Conservation (phyloP, 176 grass and related monocot genomes). For the Paspalum notatum region DNA sequence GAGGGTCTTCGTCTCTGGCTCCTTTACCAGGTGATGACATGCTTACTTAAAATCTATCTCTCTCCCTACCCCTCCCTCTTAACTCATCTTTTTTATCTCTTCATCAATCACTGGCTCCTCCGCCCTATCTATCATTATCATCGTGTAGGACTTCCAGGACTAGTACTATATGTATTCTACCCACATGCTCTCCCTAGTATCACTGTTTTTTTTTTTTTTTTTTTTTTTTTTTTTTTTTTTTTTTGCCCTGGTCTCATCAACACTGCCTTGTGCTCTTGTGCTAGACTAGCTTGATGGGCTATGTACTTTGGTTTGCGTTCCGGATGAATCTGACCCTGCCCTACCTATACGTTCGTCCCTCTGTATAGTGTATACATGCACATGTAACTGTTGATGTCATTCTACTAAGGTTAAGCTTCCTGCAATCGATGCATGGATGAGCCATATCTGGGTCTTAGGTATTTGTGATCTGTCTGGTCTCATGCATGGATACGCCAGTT, state of each 20-base stretch:
- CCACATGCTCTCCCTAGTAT: not conserved
- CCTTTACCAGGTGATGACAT: constrained; percentile 92
- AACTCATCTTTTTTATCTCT: too few species aligned
- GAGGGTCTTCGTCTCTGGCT: constrained; percentile 80
- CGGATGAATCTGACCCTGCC: not conserved
- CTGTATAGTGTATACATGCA: not conserved
- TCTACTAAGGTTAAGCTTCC: not conserved
- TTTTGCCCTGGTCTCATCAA: too few species aligned
- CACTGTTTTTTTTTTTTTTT: too few species aligned
- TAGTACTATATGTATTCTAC: constrained; percentile 1
- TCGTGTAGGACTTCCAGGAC: not conserved
- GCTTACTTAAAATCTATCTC: too few species aligned
- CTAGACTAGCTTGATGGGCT: not conserved
- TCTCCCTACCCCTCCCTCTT: too few species aligned
- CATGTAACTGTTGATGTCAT: not conserved
- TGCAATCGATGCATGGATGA: constrained; percentile 1
- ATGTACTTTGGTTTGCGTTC: not conserved
- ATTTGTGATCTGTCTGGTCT: not conserved
- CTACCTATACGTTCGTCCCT: not conserved
- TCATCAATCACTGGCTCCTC: too few species aligned
- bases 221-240: too few species aligned
- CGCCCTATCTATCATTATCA: not conserved
- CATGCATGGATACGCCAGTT: too few species aligned
- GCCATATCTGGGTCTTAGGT: not conserved
- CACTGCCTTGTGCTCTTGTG: not conserved